Base-by-base conservation (phyloP, 2,329 filamentous ascomycete species). In the Dryadomyces quercus-mongolicae region DNA sequence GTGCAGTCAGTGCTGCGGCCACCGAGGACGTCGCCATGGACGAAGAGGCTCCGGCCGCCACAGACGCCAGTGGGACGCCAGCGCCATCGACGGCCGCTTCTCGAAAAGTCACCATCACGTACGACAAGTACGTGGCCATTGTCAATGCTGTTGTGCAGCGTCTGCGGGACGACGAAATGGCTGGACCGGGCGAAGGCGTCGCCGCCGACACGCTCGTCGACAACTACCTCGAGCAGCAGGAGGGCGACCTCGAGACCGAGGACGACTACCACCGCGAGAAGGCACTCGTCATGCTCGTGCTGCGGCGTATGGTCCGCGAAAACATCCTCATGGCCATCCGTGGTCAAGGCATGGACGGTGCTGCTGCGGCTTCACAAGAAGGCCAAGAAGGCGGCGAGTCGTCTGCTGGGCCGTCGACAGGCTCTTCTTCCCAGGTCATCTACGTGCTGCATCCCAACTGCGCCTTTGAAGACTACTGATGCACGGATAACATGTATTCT, bases 371-470 rank as follows among this genome's bases (percentile, higher is more conserved):
- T n/a, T n/a, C n/a, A n/a, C n/a, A n/a, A n/a, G 47, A 38, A 10
- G 66, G 63, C 43, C 52, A 67, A 65, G 61, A 71, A 60, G 68
- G 73, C 64, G 15, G 8, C 3, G 36, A 5, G 10, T 40, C 49
- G 13, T 50, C 53, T 8, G 38, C 45, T 2, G 36, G 49, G 1
- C 34, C 54, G 3, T 34, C 49, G 13, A 20, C 53, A n/a, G n/a
- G n/a, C 6, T 71, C 16, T 62, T 69, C 21, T 66, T 65, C 12
- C 72, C 75, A 74, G 63, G 74, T 86, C 5, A 78, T 93, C 52
- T 98, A 96, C 66, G 86, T 96, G 25, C 66, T 98, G 61, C 93
- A 98, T 71, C 93, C 93, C 56, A 97, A 97, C 71, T 95, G 88
- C 65, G 88, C 87, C 0, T 76, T 94, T 10, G 91, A 95, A 59